Conservation (phyloP, 2,329 filamentous ascomycete species). For the Cladobotryum protrusum region DNA sequence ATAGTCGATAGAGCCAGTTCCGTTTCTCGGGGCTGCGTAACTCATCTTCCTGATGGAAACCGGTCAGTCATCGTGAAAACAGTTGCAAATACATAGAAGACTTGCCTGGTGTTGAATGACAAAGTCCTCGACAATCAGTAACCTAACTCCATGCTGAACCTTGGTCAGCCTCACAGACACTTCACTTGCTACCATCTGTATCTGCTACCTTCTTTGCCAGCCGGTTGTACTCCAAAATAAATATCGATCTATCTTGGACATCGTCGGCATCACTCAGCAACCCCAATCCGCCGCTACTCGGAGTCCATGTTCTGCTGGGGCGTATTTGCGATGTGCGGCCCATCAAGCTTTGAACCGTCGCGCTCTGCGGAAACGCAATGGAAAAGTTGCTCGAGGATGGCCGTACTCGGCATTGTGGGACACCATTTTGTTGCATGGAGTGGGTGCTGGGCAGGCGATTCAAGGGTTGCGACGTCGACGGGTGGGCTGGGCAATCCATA, state of each 20-base stretch:
- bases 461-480: background rate
- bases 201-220: slow-evolving; percentile 48
- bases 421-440: background rate
- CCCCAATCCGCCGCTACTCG: slow-evolving; percentile 46
- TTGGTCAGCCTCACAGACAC: background rate
- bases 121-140: slow-evolving; percentile 32
- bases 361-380: slow-evolving; percentile 20
- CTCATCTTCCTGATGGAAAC: slow-evolving; percentile 14
- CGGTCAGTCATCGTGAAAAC: background rate
- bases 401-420: slow-evolving; percentile 13
- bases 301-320: slow-evolving; percentile 53
- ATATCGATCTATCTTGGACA: slow-evolving; percentile 40
- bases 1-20: slow-evolving; percentile 33
- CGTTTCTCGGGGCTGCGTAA: slow-evolving; percentile 23
- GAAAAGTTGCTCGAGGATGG: slow-evolving; percentile 23
- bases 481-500: background rate
- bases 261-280: slow-evolving; percentile 44
- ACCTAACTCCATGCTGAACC: slow-evolving; percentile 47
- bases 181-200: background rate
- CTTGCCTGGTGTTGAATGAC: slow-evolving; percentile 27
- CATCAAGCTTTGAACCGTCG: slow-evolving; percentile 19
- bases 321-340: slow-evolving; percentile 19
- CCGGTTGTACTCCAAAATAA: slow-evolving; percentile 54
- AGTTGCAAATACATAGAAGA: slow-evolving; percentile 2
- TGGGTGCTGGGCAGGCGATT: background rate